Conservation (phyloP, 1,284 basidiomycete species). For the Coriolopsis trogii region DNA sequence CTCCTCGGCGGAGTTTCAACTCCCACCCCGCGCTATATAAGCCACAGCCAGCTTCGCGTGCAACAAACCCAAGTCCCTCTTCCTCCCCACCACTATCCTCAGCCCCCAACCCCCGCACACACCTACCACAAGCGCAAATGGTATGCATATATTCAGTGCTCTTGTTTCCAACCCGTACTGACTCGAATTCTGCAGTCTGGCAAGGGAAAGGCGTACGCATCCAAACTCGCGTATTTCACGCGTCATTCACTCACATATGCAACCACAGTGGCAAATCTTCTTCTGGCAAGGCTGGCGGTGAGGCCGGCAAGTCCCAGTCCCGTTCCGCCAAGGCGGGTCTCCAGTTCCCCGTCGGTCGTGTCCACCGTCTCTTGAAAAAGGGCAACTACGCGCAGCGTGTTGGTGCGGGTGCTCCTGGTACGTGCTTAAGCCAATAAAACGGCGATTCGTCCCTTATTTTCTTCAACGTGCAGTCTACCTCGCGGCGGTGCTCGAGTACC, state of each 20-base stretch:
- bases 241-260: constrained; percentile 8
- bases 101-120: constrained; percentile 16
- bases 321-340: constrained; percentile 81
- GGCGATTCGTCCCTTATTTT: background rate
- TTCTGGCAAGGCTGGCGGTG: constrained; percentile 57
- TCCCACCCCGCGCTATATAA: constrained; percentile 36
- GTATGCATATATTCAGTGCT: constrained; percentile 26
- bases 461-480: constrained; percentile 68
- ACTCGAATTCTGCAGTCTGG: constrained; percentile 44
- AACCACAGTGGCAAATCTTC: constrained; percentile 53
- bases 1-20: constrained; percentile 36
- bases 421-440: constrained; percentile 24
- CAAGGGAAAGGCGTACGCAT: constrained; percentile 54
- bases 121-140: constrained; percentile 31
- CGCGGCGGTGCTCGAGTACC: constrained; percentile 83
- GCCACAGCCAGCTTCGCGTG: constrained; percentile 30
- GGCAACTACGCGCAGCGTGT: constrained; percentile 80
- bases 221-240: background rate
- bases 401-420: constrained; percentile 74
- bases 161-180: constrained; percentile 17
- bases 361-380: constrained; percentile 83
- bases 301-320: constrained; percentile 52
- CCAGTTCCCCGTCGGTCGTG: constrained; percentile 88
- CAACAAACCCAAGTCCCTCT: constrained; percentile 24
- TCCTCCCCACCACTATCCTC: constrained; percentile 33